Percentiles rank a stretch among this genome's conserved stretches.
These are phyloP conservation scores for Leccinum barrowsii DNA, from an alignment of 768 basidiomycete genomes.

Conservation along the genomic window DNA sequence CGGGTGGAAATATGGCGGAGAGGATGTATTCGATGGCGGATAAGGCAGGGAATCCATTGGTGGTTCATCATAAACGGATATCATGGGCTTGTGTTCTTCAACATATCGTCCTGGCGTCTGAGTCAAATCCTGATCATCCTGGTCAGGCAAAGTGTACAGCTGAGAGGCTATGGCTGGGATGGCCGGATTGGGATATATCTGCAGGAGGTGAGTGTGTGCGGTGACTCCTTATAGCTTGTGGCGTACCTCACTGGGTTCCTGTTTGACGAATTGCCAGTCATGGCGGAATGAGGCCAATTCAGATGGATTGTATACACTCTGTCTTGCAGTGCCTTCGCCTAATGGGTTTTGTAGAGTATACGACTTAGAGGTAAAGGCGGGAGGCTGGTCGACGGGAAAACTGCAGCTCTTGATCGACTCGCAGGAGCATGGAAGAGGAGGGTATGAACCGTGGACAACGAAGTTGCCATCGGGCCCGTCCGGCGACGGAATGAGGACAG, in stretches of 20 bases:
- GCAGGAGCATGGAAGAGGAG: not conserved
- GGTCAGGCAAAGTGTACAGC: constrained; percentile 15
- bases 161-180: constrained; percentile 9
- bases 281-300: constrained; percentile 1
- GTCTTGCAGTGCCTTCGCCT: constrained; percentile 11
- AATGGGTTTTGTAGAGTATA: constrained; percentile 29
- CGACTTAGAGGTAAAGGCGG: constrained; percentile 20
- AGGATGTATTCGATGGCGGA: constrained; percentile 21
- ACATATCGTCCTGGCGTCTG: constrained; percentile 4
- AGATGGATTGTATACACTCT: not conserved
- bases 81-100: constrained; percentile 13
- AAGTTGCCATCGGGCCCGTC: constrained; percentile 24
- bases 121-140: constrained; percentile 6
- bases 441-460: constrained; percentile 10
- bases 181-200: constrained; percentile 19
- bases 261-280: constrained; percentile 24
- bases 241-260: constrained; percentile 26
- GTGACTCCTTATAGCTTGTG: not conserved
- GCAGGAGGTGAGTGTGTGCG: constrained; percentile 6
- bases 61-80: constrained; percentile 15
- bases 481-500: constrained; percentile 27
- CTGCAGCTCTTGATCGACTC: not conserved
- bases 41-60: constrained; percentile 33
- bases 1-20: constrained; percentile 20
- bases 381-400: constrained; percentile 6